Evolutionary conservation across 257 asterid genomes (phyloP).

Genomic region (Marsdenia floribunda): DNA sequence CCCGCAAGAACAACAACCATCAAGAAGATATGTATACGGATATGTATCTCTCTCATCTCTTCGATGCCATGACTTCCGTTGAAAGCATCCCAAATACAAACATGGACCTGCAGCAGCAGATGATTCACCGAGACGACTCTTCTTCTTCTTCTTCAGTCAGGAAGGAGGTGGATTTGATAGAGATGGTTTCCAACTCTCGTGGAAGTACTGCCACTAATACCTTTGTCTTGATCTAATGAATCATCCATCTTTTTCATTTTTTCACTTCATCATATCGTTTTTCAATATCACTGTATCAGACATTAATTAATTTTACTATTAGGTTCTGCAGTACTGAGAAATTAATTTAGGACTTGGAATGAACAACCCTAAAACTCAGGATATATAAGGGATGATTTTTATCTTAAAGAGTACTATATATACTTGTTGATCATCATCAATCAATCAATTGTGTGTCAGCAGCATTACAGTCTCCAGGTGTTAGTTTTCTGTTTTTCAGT

Average conservation of each 20-base stretch:
- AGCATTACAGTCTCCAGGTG: neutral
- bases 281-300: too few species aligned
- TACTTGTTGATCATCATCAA: too few species aligned
- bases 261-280: too few species aligned
- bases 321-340: too few species aligned
- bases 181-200: constrained; percentile 24
- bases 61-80: constrained; percentile 13
- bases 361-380: too few species aligned
- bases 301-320: too few species aligned
- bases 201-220: constrained; percentile 2
- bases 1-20: too few species aligned
- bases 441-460: too few species aligned
- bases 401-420: too few species aligned
- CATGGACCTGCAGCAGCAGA: neutral
- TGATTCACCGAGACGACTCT: neutral
- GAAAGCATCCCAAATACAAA: constrained; percentile 2
- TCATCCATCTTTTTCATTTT: too few species aligned
- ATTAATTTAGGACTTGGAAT: too few species aligned
- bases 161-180: constrained; percentile 27
- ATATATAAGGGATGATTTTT: too few species aligned
- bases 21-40: constrained; percentile 14
- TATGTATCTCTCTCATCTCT: constrained; percentile 21
- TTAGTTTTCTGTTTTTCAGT: constrained; percentile 22
- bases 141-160: constrained; percentile 11
- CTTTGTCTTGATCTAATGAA: constrained; percentile 1